These are phyloP conservation scores for Ceratobasidium sp. DNA, from an alignment of 1,284 basidiomycete species.

Conservation along the genomic window DNA sequence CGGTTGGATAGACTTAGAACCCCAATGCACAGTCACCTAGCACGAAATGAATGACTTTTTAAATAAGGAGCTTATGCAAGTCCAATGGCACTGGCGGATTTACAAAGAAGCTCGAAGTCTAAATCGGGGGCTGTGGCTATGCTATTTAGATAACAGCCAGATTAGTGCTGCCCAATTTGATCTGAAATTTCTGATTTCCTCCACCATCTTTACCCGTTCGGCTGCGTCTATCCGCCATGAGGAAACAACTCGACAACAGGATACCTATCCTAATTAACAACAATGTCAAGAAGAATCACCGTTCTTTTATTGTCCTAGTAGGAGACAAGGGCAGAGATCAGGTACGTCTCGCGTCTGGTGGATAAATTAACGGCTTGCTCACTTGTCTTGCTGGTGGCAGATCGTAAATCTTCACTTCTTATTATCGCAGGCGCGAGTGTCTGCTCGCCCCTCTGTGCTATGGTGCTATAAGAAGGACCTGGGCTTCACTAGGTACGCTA, in stretches of 20 bases:
- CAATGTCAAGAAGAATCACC: conserved; percentile 91
- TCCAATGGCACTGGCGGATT: conserved; percentile 3
- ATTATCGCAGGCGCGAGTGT: conserved; percentile 88
- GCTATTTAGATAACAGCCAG: conserved; percentile 15
- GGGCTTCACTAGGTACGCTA: conserved; percentile 85
- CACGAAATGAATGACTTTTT: not conserved
- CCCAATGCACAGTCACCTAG: not conserved
- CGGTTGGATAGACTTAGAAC: no score
- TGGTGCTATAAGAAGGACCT: conserved; percentile 99
- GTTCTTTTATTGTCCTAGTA: conserved; percentile 96
- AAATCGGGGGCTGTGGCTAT: conserved; percentile 22
- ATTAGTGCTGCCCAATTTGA: conserved; percentile 18
- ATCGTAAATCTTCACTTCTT: conserved; percentile 97
- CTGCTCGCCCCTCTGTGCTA: conserved; percentile 88
- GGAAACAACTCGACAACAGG: conserved; percentile 80
- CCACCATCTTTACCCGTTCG: conserved; percentile 22
- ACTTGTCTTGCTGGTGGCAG: conserved; percentile 55
- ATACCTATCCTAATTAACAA: conserved; percentile 93
- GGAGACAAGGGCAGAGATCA: conserved; percentile 96
- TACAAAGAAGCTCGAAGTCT: not conserved
- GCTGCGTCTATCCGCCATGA: conserved; percentile 49
- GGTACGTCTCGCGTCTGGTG: conserved; percentile 57
- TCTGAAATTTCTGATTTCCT: conserved; percentile 37
- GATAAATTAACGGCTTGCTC: not conserved
- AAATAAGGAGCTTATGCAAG: no score